These are phyloP conservation scores for Gonapodya prolifera DNA, from an alignment of 192 early-diverging fungal species.

Conservation along the genomic window DNA sequence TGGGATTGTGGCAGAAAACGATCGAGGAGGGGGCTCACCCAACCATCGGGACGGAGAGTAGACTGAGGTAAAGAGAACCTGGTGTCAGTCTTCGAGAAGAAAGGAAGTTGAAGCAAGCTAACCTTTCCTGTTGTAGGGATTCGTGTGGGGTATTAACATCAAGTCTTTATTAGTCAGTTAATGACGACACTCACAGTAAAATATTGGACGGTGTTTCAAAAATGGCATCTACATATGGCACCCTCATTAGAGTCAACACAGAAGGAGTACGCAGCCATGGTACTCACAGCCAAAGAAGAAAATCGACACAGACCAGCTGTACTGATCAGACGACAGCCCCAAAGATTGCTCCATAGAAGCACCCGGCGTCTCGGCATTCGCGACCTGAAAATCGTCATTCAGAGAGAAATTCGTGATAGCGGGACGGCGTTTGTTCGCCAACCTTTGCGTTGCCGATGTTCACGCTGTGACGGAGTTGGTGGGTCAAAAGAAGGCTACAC, in stretches of 20 bases:
- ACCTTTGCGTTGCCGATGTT: slow-evolving; percentile 2
- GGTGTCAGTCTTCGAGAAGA: too few species aligned
- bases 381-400: not conserved
- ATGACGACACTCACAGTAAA: not conserved
- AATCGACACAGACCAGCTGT: not conserved
- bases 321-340: not conserved
- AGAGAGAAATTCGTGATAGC: not conserved
- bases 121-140: too few species aligned
- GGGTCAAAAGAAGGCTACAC: too few species aligned
- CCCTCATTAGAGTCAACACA: not conserved
- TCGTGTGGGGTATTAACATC: not conserved
- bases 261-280: not conserved
- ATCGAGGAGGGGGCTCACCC: too few species aligned
- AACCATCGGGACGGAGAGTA: not conserved
- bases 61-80: not conserved
- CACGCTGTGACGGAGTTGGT: too few species aligned
- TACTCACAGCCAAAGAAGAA: slow-evolving; percentile 1
- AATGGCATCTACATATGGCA: not conserved
- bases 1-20: too few species aligned
- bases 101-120: too few species aligned
- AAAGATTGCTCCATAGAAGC: not conserved
- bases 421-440: not conserved
- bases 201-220: slow-evolving; percentile 6
- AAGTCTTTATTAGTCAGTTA: not conserved
- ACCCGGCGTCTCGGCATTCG: not conserved